Evolutionary conservation across 2,329 filamentous ascomycete species (phyloP), one percentile per base, ranked within the genome.

Genomic region (Penicillium sp.): DNA sequence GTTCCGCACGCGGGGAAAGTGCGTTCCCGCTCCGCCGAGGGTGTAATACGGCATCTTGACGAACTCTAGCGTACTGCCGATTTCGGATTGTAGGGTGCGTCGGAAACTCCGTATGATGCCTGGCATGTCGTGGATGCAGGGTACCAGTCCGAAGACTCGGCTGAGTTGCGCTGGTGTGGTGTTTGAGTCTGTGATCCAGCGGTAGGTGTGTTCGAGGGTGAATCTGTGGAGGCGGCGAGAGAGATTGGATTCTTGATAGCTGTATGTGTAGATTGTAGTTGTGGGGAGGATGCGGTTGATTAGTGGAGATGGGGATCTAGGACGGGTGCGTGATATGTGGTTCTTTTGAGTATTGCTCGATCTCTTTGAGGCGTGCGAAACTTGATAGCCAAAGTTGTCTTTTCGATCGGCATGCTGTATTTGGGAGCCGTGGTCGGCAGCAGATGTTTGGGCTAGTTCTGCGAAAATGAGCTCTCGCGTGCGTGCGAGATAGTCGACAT

Each of bases 221-320:
- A 80, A 79, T 39, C 90, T 84, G 47, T 90, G 88, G 8, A 95
- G 77, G 2, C 89, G 83, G 8, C 90, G 83, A 11, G 86, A 86
- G 64, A 96, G 92, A 1, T 82, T 87, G 2, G 80, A 77, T 69
- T 93, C 89, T 40, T 85, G 80, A 54, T 83, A 81, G n/a, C 85
- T 81, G 68, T 87, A 87, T 0, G 84, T 85, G 27, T 71, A 76
- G 0, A 65, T 63, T 18, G 62, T 62, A 22, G 56, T 45, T 44
- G 54, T 54, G 14, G 62, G 62, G 53, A 65, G 62, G 34, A 65
- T 58, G 16, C 61, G 62, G 45, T 63, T 62, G 16, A 63, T 49
- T 1, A 65, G 51, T 29, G 61, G 61, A 4, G 62, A 57, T 2
- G 60, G 58, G 1, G 62, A 63, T 49, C 57, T 44, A n/a, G 58